A percentile compares a stretch with the other conserved stretches of the same genome.
Evolutionary conservation across 2,329 filamentous ascomycete species (phyloP).

Genomic region (Cylindrodendrum hubeiense): DNA sequence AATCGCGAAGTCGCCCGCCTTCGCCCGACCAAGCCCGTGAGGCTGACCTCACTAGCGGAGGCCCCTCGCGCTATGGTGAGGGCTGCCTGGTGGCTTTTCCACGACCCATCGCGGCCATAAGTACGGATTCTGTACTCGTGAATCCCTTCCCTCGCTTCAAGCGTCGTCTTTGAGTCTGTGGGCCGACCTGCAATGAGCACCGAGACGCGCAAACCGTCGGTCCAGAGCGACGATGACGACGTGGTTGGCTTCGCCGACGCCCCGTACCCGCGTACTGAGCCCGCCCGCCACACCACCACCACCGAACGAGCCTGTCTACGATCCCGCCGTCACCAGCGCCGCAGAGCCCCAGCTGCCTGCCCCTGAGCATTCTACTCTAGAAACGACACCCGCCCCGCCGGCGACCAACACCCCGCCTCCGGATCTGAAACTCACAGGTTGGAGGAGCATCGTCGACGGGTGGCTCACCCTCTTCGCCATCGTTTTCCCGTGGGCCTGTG

Average conservation of each 20-base stretch:
- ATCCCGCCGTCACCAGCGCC: background rate
- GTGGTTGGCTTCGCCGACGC: conserved; percentile 11
- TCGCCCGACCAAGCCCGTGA: background rate
- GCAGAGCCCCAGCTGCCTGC: background rate
- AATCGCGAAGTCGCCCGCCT: too few relatives aligned
- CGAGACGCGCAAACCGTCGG: background rate
- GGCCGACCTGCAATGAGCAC: background rate
- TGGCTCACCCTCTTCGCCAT: background rate
- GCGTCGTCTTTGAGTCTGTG: too few relatives aligned
- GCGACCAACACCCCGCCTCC: background rate
- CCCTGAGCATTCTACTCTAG: background rate
- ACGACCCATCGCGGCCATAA: too few relatives aligned
- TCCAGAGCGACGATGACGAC: background rate
- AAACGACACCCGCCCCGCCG: background rate
- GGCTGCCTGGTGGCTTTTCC: too few relatives aligned
- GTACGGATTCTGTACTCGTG: background rate
- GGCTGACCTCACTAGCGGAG: too few relatives aligned
- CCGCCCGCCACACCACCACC: background rate
- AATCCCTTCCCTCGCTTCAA: too few relatives aligned
- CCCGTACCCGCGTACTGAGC: background rate
- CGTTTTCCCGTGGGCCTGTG: background rate
- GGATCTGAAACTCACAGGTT: background rate
- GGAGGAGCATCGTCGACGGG: background rate
- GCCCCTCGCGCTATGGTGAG: too few relatives aligned
- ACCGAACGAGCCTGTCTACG: background rate